phyloP scores from a whole-genome alignment of 1,139 yeast genomes.

The Taphrina confusa region DNA sequence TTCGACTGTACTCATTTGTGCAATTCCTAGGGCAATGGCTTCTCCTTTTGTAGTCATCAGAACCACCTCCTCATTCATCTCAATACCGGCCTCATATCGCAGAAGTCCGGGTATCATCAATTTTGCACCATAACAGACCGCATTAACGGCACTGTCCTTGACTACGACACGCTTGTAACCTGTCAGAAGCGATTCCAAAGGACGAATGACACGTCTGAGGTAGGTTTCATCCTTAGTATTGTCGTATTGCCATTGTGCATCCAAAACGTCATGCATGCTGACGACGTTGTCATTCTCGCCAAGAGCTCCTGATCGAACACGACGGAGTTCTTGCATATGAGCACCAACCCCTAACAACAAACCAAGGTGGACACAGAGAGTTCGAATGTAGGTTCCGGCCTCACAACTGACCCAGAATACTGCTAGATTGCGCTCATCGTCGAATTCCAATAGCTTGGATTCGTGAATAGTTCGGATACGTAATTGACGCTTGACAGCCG shows the following conservation, averaged over 20 bases:
- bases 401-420: constrained; percentile 99
- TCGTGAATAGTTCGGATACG: constrained; percentile 98
- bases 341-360: constrained; percentile 98
- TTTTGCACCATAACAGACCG: constrained; percentile 98
- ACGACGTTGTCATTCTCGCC: constrained; percentile 88
- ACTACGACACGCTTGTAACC: constrained; percentile 97
- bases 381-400: constrained; percentile 99
- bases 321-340: constrained; percentile 99
- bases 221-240: constrained; percentile 96
- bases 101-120: constrained; percentile 97
- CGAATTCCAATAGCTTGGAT: constrained; percentile 91
- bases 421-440: constrained; percentile 93
- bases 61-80: constrained; percentile 95
- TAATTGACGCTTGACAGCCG: constrained; percentile 98
- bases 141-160: constrained; percentile 96
- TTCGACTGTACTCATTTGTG: constrained; percentile 98
- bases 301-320: constrained; percentile 97
- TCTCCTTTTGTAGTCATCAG: constrained; percentile 99
- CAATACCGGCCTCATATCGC: constrained; percentile 97
- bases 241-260: constrained; percentile 97
- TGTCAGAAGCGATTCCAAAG: constrained; percentile 86
- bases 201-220: constrained; percentile 90
- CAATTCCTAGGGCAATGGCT: constrained; percentile 97
- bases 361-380: constrained; percentile 97
- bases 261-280: constrained; percentile 93